Evolutionary conservation across 2,329 filamentous ascomycete genomes (phyloP).

Genomic region (Aspergillus amoenus): DNA sequence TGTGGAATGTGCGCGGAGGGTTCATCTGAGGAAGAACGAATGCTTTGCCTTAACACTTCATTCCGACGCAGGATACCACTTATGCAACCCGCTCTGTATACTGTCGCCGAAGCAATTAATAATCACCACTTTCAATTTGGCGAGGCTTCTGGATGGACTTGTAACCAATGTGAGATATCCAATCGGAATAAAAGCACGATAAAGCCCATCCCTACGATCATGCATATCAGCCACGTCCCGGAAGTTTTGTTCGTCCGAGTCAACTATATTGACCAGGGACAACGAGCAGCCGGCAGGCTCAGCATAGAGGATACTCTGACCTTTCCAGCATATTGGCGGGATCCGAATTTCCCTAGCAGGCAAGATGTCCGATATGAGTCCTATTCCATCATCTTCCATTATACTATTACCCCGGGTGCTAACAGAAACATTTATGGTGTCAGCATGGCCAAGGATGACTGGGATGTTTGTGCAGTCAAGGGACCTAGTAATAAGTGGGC

Average conservation of each 20-base stretch:
- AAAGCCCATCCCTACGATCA: not conserved
- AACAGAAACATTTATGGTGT: not conserved
- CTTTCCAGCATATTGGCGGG: slow-evolving; percentile 7
- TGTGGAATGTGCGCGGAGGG: slow-evolving; percentile 4
- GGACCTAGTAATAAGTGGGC: slow-evolving; percentile 19
- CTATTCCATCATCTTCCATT: slow-evolving; percentile 25
- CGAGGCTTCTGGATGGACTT: not conserved
- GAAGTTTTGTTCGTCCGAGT: slow-evolving; percentile 25
- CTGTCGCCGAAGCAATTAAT: slow-evolving; percentile 1
- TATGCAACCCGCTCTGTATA: not conserved
- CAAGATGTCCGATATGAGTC: slow-evolving; percentile 24
- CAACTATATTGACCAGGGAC: slow-evolving; percentile 9
- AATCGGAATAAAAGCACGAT: not conserved
- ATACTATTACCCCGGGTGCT: not conserved
- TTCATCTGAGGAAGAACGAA: not conserved
- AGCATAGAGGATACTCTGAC: slow-evolving; percentile 4
- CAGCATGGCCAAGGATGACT: slow-evolving; percentile 10
- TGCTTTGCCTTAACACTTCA: not conserved
- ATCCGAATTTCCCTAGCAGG: not conserved
- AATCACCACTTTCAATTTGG: not conserved
- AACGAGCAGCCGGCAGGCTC: not conserved
- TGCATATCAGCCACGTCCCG: slow-evolving; percentile 11
- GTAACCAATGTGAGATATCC: slow-evolving; percentile 8
- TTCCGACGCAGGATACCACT: not conserved
- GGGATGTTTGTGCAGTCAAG: slow-evolving; percentile 27